These are phyloP conservation scores for Xylaria sp. DNA, from an alignment of 2,329 filamentous ascomycete species.

Conservation along the genomic window DNA sequence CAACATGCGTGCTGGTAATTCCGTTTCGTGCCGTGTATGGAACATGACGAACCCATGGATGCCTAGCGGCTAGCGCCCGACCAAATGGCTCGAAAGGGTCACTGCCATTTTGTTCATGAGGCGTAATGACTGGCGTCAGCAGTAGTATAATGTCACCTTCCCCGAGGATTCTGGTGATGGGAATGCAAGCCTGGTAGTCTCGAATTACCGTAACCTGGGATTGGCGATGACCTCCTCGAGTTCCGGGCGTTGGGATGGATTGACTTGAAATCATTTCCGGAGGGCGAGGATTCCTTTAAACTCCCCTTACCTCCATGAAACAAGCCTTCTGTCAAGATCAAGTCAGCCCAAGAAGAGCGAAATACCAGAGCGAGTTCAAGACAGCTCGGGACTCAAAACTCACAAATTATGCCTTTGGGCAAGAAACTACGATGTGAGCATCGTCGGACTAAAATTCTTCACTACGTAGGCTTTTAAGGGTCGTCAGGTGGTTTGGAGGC, in stretches of 20 bases:
- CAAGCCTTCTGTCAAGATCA: conserved; percentile 27
- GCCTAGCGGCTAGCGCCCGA: conserved; percentile 67
- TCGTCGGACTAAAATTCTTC: conserved; percentile 33
- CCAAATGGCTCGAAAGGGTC: conserved; percentile 82
- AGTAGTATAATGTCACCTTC: conserved; percentile 69
- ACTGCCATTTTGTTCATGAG: conserved; percentile 54
- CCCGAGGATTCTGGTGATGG: conserved; percentile 58
- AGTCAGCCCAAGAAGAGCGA: conserved; percentile 20
- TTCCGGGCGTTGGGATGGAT: conserved; percentile 44
- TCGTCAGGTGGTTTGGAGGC: conserved; percentile 14
- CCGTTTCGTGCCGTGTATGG: conserved; percentile 74
- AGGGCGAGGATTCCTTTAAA: conserved; percentile 41
- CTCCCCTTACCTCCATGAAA: conserved; percentile 44
- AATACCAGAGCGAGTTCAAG: not conserved
- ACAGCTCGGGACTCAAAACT: conserved; percentile 9
- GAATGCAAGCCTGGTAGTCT: conserved; percentile 56
- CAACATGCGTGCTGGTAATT: conserved; percentile 71
- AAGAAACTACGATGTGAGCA: conserved; percentile 37
- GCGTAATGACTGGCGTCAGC: conserved; percentile 67
- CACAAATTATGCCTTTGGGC: conserved; percentile 30
- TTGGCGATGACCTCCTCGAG: conserved; percentile 47
- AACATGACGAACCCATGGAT: conserved; percentile 74
- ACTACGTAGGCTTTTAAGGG: conserved; percentile 15
- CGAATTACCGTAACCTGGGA: conserved; percentile 46
- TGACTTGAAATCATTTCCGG: conserved; percentile 50